Evolutionary conservation across 2,329 filamentous ascomycete genomes (phyloP).

Genomic region (Colletotrichum spaethianum): DNA sequence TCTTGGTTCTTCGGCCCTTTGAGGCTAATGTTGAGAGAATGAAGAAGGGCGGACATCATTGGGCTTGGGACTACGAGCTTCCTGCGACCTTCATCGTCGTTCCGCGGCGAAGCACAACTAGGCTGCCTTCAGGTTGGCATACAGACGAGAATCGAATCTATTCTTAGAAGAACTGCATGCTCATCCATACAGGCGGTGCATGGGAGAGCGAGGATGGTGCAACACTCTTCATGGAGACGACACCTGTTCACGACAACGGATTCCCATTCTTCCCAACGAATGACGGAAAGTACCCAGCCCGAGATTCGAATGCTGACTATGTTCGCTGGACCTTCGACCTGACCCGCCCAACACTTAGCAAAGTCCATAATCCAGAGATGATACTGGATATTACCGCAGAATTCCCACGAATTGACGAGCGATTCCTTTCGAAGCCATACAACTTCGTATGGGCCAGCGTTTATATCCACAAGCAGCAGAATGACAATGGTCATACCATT

Average conservation of each 20-base stretch:
- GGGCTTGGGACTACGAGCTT: conserved; percentile 50
- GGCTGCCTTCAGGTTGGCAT: conserved; percentile 44
- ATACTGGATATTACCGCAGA: conserved; percentile 56
- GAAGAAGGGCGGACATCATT: conserved; percentile 54
- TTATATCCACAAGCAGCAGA: conserved; percentile 48
- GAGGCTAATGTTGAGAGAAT: conserved; percentile 53
- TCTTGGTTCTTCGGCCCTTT: conserved; percentile 54
- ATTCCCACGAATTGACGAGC: conserved; percentile 61
- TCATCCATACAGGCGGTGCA: conserved; percentile 36
- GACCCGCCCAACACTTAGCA: conserved; percentile 43
- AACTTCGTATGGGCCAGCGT: conserved; percentile 54
- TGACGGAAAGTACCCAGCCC: conserved; percentile 43
- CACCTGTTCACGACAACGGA: conserved; percentile 46
- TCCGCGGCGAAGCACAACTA: conserved; percentile 21
- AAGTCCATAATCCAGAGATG: conserved; percentile 48
- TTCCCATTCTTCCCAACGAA: conserved; percentile 46
- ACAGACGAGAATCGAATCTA: conserved; percentile 44
- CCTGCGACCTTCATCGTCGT: conserved; percentile 27
- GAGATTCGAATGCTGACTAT: conserved; percentile 56
- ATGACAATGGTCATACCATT: conserved; percentile 5
- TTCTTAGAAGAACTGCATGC: conserved; percentile 38
- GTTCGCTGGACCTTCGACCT: conserved; percentile 59
- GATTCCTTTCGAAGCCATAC: conserved; percentile 55
- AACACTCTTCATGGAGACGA: conserved; percentile 22
- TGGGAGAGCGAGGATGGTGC: conserved; percentile 43